A percentile compares a stretch with the other conserved stretches of the same genome.
These are phyloP conservation scores for Vanderwaltozyma tropicalis DNA, from an alignment of 805 yeast species.

Conservation along the genomic window DNA sequence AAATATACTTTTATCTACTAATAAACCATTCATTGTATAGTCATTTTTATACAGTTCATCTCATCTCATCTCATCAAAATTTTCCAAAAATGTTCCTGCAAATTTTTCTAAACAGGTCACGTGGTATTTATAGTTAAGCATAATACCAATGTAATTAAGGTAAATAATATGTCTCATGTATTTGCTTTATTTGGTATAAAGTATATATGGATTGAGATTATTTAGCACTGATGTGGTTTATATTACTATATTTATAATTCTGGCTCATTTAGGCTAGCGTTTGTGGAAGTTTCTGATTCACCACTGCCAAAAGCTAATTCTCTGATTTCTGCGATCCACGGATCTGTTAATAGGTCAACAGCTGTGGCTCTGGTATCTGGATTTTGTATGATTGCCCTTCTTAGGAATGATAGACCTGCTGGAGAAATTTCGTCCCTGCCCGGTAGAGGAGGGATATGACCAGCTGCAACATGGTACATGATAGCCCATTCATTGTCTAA, in stretches of 20 bases:
- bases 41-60: slow-evolving; percentile 7
- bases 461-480: slow-evolving; percentile 96
- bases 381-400: slow-evolving; percentile 70
- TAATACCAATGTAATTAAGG: no score
- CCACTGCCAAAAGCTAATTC: slow-evolving; percentile 54
- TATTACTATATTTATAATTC: background rate
- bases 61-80: slow-evolving; percentile 4
- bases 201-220: background rate
- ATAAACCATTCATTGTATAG: background rate
- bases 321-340: slow-evolving; percentile 74
- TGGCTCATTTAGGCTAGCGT: background rate
- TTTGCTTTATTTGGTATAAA: no score
- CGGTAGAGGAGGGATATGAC: slow-evolving; percentile 83
- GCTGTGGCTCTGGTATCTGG: slow-evolving; percentile 77
- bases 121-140: background rate
- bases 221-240: background rate
- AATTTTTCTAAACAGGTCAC: background rate
- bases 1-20: no score
- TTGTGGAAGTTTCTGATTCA: slow-evolving; percentile 4
- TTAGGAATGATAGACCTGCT: slow-evolving; percentile 60
- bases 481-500: slow-evolving; percentile 96
- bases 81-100: background rate
- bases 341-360: slow-evolving; percentile 72
- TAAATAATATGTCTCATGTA: no score
- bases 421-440: slow-evolving; percentile 63